Base-by-base conservation (phyloP, 257 asterid species). In the Lithospermum erythrorhizon region DNA sequence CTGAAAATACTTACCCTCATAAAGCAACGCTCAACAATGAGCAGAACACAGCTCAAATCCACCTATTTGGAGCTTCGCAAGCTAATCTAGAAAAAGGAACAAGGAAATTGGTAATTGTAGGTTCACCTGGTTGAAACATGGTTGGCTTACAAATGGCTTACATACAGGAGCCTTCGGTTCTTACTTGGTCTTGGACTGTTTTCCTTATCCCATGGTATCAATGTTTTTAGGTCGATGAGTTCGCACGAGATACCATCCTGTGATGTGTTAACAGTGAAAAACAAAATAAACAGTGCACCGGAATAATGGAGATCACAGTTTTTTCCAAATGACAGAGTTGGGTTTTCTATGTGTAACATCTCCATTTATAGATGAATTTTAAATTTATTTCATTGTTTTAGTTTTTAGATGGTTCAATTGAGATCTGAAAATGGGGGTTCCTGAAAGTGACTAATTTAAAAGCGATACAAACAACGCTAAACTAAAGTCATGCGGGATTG, bases 21-120 rank as follows among this genome's bases (percentile, higher is more conserved):
- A 70, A 93, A 93, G 87, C 98, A 93, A 55, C 96, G 96, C 63
- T 93, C 97, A 58, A 84, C 84, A 24, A 93, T 86, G 48, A 51
- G 98, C 95, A 69, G 97, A 82, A 20, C 66, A 89, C 98, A 73
- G 96, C 98, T 95, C 98, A 64, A 93, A 93, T 72, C 98, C 98
- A 62, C 97, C 97, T 2, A 97, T 93, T 65, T 61, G 97, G 97
- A 75, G 98, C 98, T 84, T 93, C 98, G 75, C 89, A n/a, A 97
- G 68, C 97, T 93, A 53, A 90, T 72, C 98, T 90, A 70, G 53
- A 55, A 56, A 61, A 24, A 53, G 21, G 48, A 76, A 19, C 63
- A 65, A 15, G 55, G 22, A 53, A 27, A 70, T 65, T 8, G 60
- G 24, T 45, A 49, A 62, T 6, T 54, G 58, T 23, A 59, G 22